A percentile compares a stretch with the other conserved stretches of the same genome.
phyloP scores from a whole-genome alignment of 306 rosid species.

The Mimosa pudica region DNA sequence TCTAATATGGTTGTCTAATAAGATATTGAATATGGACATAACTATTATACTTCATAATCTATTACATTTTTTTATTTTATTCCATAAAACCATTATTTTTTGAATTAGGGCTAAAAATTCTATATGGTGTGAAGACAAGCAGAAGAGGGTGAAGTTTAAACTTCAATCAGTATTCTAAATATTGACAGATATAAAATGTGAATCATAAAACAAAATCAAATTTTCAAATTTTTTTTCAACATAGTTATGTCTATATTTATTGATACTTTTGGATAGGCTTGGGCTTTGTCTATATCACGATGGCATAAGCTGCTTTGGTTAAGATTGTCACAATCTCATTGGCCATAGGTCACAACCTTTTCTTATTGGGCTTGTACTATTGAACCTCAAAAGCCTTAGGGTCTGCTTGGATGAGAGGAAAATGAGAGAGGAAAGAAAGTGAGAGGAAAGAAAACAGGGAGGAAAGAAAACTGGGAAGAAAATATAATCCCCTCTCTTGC shows the following conservation, averaged over 20 bases:
- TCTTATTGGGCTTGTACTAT: neutral
- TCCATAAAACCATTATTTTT: neutral
- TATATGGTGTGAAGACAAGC: slow-evolving; percentile 7
- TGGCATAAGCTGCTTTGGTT: neutral
- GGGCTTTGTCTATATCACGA: neutral
- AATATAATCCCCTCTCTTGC: no score
- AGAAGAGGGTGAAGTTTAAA: neutral
- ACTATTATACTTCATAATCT: neutral
- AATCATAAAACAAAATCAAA: neutral
- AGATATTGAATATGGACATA: neutral
- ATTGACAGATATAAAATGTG: neutral
- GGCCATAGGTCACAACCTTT: neutral
- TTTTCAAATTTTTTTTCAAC: neutral
- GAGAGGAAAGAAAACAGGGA: no score
- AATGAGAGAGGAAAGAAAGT: no score
- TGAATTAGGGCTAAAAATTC: neutral
- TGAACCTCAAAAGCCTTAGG: neutral
- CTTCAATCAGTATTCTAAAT: slow-evolving; percentile 8
- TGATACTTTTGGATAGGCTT: neutral
- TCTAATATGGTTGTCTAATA: neutral
- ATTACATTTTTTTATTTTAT: neutral
- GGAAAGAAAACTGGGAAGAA: no score
- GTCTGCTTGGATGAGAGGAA: no score
- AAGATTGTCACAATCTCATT: neutral
- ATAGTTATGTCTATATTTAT: neutral